These are phyloP conservation scores for Abrus precatorius DNA, from an alignment of 306 rosid genomes.

Conservation along the genomic window DNA sequence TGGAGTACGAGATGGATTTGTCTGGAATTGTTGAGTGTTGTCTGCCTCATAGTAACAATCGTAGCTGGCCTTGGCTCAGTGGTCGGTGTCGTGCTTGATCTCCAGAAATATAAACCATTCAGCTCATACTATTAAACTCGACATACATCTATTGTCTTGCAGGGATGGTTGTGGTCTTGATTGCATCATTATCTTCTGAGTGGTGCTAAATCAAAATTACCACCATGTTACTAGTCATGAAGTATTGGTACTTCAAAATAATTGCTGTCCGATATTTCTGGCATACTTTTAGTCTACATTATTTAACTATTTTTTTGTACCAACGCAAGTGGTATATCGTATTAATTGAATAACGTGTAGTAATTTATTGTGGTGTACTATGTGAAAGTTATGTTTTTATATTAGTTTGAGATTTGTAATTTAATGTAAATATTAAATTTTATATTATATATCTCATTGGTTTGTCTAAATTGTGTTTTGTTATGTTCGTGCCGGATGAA, in stretches of 20 bases:
- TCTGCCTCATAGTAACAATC: constrained; percentile 62
- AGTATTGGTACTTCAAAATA: constrained; percentile 4
- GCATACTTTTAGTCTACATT: not conserved
- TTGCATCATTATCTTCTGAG: not conserved
- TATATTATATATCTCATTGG: no score
- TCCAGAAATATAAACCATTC: constrained; percentile 66
- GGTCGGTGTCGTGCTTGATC: constrained; percentile 62
- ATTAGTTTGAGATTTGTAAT: not conserved
- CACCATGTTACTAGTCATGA: not conserved
- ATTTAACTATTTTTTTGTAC: constrained; percentile 6
- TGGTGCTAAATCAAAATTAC: constrained; percentile 12
- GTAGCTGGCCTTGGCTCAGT: constrained; percentile 77
- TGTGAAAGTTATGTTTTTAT: not conserved
- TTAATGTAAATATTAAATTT: constrained; percentile 11
- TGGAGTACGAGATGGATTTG: constrained; percentile 78
- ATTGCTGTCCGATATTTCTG: not conserved
- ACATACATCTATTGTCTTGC: not conserved
- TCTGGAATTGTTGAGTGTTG: constrained; percentile 57
- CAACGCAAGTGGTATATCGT: constrained; percentile 12
- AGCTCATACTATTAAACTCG: constrained; percentile 38
- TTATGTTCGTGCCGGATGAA: not conserved
- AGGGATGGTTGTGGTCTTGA: not conserved
- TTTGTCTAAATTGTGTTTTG: not conserved
- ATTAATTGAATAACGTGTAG: not conserved
- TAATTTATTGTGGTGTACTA: not conserved